A percentile compares a stretch with the other conserved stretches of the same genome.
Evolutionary conservation across 768 basidiomycete species (phyloP).

Genomic region (Paxillus rubicundulus): DNA sequence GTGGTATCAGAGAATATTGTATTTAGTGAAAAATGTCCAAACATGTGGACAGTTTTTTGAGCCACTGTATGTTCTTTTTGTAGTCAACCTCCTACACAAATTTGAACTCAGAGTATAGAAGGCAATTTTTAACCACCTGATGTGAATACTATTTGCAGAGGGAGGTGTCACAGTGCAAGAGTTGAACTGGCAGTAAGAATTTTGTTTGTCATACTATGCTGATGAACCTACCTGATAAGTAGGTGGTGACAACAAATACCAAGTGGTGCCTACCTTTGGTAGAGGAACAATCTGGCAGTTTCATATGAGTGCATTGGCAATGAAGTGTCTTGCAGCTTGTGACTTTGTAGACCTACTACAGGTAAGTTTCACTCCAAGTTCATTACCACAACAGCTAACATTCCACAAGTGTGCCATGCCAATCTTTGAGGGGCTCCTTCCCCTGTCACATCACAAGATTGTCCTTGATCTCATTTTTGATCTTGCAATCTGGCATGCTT

Average conservation of each 20-base stretch:
- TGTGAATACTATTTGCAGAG: background rate
- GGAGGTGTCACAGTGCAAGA: conserved; percentile 5
- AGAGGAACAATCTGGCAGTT: conserved; percentile 32
- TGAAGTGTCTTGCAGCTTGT: conserved; percentile 35
- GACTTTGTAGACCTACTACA: conserved; percentile 42
- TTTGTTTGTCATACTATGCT: no score
- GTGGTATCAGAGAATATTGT: no score
- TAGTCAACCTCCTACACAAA: conserved; percentile 2
- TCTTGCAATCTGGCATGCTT: conserved; percentile 33
- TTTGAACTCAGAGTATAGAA: background rate
- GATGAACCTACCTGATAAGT: no score
- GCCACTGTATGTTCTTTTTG: background rate
- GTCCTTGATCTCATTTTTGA: conserved; percentile 27
- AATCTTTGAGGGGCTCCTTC: conserved; percentile 12
- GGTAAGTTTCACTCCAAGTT: background rate
- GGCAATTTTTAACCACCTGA: background rate
- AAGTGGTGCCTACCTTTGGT: conserved; percentile 33
- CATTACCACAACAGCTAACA: no score
- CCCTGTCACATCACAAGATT: conserved; percentile 14
- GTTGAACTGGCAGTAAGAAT: conserved; percentile 15
- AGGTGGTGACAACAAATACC: conserved; percentile 26
- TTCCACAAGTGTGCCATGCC: conserved; percentile 12
- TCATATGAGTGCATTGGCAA: conserved; percentile 30
- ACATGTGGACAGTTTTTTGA: no score
- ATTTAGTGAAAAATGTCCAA: no score